Evolutionary conservation across 2,329 filamentous ascomycete species (phyloP).

Genomic region (Xylariomycetidae sp.): DNA sequence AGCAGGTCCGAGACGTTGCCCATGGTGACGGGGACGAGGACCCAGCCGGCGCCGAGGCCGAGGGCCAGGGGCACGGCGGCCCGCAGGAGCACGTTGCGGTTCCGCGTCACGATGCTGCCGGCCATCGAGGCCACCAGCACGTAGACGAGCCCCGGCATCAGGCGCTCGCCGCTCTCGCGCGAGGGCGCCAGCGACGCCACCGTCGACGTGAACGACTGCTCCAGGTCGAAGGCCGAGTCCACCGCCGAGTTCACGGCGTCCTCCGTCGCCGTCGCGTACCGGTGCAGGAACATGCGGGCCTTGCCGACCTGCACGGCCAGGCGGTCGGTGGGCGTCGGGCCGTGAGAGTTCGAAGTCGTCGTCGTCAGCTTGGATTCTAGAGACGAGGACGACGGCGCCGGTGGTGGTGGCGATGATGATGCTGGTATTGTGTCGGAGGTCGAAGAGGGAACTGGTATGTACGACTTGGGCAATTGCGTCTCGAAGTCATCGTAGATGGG

Average conservation of each 20-base stretch:
- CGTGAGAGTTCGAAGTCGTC: conserved; percentile 20
- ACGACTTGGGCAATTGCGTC: conserved; percentile 29
- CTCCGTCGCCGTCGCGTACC: conserved; percentile 69
- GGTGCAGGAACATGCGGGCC: conserved; percentile 76
- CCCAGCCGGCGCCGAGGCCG: conserved; percentile 78
- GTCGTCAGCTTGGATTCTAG: conserved; percentile 25
- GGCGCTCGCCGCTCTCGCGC: conserved; percentile 77
- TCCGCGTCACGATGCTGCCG: conserved; percentile 83
- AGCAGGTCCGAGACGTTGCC: conserved; percentile 78
- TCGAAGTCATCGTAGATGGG: conserved; percentile 78
- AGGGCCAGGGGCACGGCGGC: conserved; percentile 72
- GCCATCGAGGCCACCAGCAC: conserved; percentile 94
- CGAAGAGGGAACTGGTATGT: conserved; percentile 24
- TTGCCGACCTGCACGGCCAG: conserved; percentile 77
- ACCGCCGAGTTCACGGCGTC: conserved; percentile 78
- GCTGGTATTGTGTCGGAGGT: conserved; percentile 28
- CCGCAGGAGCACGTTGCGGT: conserved; percentile 79
- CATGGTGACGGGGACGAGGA: conserved; percentile 84
- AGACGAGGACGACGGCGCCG: conserved; percentile 13
- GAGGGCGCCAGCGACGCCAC: conserved; percentile 83
- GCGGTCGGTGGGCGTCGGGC: conserved; percentile 82
- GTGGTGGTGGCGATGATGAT: conserved; percentile 14
- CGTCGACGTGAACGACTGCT: conserved; percentile 86
- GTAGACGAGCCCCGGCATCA: conserved; percentile 87
- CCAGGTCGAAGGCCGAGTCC: conserved; percentile 75